These are phyloP conservation scores for Xylaria intraflava DNA, from an alignment of 495 filamentous ascomycete species.

Conservation along the genomic window DNA sequence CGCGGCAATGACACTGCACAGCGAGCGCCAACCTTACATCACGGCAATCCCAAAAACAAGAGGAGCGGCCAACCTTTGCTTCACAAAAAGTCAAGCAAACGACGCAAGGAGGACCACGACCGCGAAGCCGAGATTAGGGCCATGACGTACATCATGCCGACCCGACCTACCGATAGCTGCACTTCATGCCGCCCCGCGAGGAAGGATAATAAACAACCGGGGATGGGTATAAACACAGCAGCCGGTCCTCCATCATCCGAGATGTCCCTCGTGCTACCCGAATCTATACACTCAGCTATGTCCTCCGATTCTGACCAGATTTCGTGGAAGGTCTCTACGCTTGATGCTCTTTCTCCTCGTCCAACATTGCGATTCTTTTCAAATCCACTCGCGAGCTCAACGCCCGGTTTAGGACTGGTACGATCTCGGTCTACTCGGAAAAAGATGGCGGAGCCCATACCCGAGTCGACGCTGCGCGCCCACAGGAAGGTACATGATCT, in stretches of 20 bases:
- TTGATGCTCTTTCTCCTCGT: conserved; percentile 70
- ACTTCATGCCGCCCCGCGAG: conserved; percentile 45
- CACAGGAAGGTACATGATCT: conserved; percentile 70
- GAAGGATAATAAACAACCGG: conserved; percentile 58
- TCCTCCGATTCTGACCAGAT: conserved; percentile 66
- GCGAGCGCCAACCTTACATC: conserved; percentile 59
- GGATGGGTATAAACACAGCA: conserved; percentile 45
- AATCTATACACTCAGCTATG: conserved; percentile 66
- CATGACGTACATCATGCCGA: conserved; percentile 67
- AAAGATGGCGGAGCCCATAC: conserved; percentile 41
- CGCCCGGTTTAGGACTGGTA: conserved; percentile 13
- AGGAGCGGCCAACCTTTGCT: conserved; percentile 49
- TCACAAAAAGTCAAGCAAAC: conserved; percentile 70
- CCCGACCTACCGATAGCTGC: conserved; percentile 49
- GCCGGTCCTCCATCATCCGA: conserved; percentile 62
- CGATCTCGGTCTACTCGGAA: conserved; percentile 38
- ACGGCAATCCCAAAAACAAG: conserved; percentile 39
- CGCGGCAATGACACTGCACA: conserved; percentile 30
- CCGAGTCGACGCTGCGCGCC: conserved; percentile 59
- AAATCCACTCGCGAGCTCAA: conserved; percentile 44
- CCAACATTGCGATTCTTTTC: conserved; percentile 71
- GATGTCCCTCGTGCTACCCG: conserved; percentile 62
- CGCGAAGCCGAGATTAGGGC: conserved; percentile 80
- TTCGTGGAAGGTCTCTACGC: conserved; percentile 63
- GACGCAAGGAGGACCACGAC: conserved; percentile 62